A percentile compares a stretch with the other conserved stretches of the same genome.
Evolutionary conservation across 345 rosid genomes (phyloP).

Genomic region (Trapa bicornis): DNA sequence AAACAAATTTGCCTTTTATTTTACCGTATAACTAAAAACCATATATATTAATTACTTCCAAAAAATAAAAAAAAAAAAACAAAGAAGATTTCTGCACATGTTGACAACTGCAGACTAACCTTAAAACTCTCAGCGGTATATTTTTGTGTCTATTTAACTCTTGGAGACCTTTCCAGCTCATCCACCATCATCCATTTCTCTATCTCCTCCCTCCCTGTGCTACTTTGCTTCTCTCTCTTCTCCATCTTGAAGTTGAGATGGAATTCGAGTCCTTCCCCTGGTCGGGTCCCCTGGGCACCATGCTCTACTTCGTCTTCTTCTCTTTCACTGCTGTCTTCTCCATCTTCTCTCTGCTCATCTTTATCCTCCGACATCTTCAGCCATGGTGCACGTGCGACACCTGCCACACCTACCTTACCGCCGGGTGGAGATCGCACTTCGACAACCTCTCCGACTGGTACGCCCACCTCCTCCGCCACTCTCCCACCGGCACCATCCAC

Average conservation of each 20-base stretch:
- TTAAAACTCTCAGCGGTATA: no score
- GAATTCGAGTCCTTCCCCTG: conserved; percentile 10
- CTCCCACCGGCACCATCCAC: conserved; percentile 28
- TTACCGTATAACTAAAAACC: no score
- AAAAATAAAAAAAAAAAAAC: no score
- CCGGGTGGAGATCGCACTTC: conserved; percentile 26
- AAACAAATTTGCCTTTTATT: no score
- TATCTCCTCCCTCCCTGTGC: no score
- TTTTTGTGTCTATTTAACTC: no score
- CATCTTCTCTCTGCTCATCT: conserved; percentile 21
- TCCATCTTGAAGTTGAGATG: conserved; percentile 5
- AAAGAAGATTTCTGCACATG: no score
- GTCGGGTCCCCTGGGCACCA: conserved; percentile 7
- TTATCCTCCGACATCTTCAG: conserved; percentile 15
- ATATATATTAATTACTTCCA: no score
- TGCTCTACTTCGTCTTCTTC: conserved; percentile 21
- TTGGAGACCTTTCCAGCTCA: no score
- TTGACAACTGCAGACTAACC: no score
- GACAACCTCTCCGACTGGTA: conserved; percentile 36
- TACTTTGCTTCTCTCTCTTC: background rate
- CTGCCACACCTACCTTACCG: conserved; percentile 22
- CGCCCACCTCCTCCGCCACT: conserved; percentile 26
- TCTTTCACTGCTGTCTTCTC: conserved; percentile 19
- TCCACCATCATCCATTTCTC: no score
- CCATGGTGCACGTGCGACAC: conserved; percentile 28